phyloP scores from a whole-genome alignment of 176 grass and related monocot genomes.

The Musa troglodytarum region DNA sequence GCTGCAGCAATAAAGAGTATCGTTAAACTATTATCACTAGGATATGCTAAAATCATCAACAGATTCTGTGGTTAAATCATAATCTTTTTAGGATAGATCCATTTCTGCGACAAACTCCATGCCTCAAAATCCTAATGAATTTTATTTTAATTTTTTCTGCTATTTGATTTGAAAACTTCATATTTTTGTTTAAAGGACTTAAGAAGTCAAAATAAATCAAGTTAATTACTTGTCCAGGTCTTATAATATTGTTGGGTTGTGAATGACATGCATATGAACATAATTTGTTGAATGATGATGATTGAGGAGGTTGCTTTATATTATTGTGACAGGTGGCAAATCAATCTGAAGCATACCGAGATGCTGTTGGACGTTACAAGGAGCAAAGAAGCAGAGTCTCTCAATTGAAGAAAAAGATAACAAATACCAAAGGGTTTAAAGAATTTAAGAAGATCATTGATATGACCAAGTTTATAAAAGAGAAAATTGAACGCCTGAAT shows the following conservation, averaged over 20 bases:
- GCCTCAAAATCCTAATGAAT: too few species aligned
- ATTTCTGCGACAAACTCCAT: neutral
- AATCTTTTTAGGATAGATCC: neutral
- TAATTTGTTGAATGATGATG: neutral
- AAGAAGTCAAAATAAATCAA: neutral
- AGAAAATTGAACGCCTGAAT: slow-evolving; percentile 75
- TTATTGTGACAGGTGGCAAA: slow-evolving; percentile 48
- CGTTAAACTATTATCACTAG: neutral
- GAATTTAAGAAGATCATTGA: slow-evolving; percentile 80
- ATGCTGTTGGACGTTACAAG: slow-evolving; percentile 63
- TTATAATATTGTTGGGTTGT: neutral
- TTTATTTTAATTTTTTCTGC: too few species aligned
- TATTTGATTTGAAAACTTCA: neutral
- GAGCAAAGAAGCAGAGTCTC: slow-evolving; percentile 78
- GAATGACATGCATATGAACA: neutral
- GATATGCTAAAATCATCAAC: neutral
- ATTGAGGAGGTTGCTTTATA: slow-evolving; percentile 13
- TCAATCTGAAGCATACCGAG: slow-evolving; percentile 64
- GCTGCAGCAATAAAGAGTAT: neutral
- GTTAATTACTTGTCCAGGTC: neutral
- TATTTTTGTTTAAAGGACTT: neutral
- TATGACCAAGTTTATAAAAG: slow-evolving; percentile 74
- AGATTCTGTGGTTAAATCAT: too few species aligned
- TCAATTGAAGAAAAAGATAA: slow-evolving; percentile 85
- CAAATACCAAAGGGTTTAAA: slow-evolving; percentile 70